phyloP scores from a whole-genome alignment of 768 basidiomycete species.

The Tylopilus rubrobrunneus region DNA sequence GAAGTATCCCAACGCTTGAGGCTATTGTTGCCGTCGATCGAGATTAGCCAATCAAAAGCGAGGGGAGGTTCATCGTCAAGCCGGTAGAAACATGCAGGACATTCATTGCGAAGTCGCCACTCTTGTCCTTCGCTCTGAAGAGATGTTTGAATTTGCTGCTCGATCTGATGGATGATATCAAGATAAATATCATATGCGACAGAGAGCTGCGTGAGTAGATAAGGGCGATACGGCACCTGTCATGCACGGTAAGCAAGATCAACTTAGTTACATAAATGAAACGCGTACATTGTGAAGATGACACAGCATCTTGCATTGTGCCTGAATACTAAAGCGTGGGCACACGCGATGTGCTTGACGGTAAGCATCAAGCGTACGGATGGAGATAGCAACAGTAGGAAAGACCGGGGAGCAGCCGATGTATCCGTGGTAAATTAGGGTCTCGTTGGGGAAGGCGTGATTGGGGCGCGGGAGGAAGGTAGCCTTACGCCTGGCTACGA shows the following conservation, averaged over 20 bases:
- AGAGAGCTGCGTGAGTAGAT: constrained; percentile 1
- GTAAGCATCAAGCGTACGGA: constrained; percentile 8
- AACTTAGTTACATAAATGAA: too few relatives aligned
- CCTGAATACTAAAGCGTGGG: constrained; percentile 9
- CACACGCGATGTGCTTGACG: constrained; percentile 3
- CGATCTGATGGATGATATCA: too few relatives aligned
- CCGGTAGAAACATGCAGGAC: constrained; percentile 12
- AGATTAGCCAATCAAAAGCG: background rate
- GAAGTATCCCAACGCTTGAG: background rate
- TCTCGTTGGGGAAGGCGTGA: constrained; percentile 7
- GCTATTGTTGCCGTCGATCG: constrained; percentile 7
- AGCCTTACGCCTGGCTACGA: too few relatives aligned
- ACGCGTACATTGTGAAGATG: background rate
- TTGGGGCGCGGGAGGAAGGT: too few relatives aligned
- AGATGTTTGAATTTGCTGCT: too few relatives aligned
- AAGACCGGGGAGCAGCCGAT: constrained; percentile 4
- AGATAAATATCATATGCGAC: constrained; percentile 4
- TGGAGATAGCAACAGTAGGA: constrained; percentile 12
- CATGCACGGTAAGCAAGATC: too few relatives aligned
- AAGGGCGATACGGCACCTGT: constrained; percentile 4
- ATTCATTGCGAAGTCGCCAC: constrained; percentile 8
- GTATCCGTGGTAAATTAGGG: constrained; percentile 4
- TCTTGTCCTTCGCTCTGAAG: background rate
- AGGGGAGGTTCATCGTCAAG: constrained; percentile 5
- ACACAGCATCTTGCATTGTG: background rate